These are phyloP conservation scores for Neoscytalidium dimidiatum DNA, from an alignment of 2,329 filamentous ascomycete genomes.

Conservation along the genomic window DNA sequence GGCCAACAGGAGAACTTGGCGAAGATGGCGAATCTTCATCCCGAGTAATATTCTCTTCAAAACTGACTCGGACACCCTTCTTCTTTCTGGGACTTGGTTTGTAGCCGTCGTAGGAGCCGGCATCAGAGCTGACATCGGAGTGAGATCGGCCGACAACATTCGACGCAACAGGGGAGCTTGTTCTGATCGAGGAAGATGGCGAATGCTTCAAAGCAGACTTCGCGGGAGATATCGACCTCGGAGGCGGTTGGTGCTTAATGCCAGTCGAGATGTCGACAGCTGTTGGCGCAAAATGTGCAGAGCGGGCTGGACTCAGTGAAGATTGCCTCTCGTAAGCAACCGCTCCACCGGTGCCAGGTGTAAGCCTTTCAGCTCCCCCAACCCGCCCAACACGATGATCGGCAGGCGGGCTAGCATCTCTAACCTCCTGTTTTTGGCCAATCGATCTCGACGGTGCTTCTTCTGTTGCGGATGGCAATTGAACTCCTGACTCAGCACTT, in stretches of 20 bases:
- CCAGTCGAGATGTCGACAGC: constrained; percentile 54
- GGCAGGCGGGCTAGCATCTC: constrained; percentile 5
- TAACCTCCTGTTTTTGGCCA: neutral
- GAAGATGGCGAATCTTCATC: constrained; percentile 48
- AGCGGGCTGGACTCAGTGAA: constrained; percentile 64
- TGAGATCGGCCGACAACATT: neutral
- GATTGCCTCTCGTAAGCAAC: constrained; percentile 32
- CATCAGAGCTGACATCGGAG: constrained; percentile 42
- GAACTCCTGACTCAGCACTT: neutral
- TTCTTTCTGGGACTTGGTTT: constrained; percentile 50
- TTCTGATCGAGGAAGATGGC: constrained; percentile 53
- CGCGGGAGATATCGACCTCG: constrained; percentile 71
- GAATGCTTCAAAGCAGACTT: constrained; percentile 75
- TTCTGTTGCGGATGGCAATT: constrained; percentile 7
- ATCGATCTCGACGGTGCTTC: constrained; percentile 18
- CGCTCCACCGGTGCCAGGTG: neutral
- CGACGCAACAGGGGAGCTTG: constrained; percentile 34
- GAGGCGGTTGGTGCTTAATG: constrained; percentile 68
- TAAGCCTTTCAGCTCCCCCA: neutral
- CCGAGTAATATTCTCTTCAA: constrained; percentile 42
- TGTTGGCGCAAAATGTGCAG: constrained; percentile 65
- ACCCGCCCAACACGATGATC: constrained; percentile 26
- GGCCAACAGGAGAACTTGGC: constrained; percentile 22
- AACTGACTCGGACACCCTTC: constrained; percentile 75
- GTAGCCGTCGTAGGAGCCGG: constrained; percentile 28